Evolutionary conservation across 1,284 basidiomycete species (phyloP).

Genomic region (Chalciporus sp.): DNA sequence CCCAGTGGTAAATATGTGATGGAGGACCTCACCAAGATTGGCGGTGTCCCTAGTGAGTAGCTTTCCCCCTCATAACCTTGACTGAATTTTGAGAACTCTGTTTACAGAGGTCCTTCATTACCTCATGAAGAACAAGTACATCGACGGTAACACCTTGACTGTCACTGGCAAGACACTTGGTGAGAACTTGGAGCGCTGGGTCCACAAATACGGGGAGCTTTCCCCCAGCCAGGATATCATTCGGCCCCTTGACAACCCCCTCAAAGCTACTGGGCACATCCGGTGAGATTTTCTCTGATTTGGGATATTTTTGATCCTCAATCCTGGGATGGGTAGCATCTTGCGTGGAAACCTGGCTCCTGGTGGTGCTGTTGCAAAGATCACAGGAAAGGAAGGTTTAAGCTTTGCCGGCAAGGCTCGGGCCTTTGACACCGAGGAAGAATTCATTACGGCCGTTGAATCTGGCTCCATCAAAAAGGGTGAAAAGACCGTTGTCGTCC

Average conservation of each 20-base stretch:
- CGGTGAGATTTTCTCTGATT: conserved; percentile 50
- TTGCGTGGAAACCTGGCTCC: conserved; percentile 89
- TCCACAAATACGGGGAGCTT: conserved; percentile 76
- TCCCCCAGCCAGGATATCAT: conserved; percentile 77
- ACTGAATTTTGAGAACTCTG: conserved; percentile 8
- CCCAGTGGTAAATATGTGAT: conserved; percentile 90
- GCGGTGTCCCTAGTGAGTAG: conserved; percentile 81
- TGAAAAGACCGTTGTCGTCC: conserved; percentile 88
- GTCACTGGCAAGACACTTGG: conserved; percentile 87
- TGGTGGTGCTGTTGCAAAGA: conserved; percentile 91
- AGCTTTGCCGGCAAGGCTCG: conserved; percentile 83
- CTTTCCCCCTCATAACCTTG: not conserved
- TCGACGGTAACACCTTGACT: conserved; percentile 86
- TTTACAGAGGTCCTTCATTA: conserved; percentile 77
- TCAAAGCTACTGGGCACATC: conserved; percentile 87
- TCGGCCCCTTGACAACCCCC: conserved; percentile 81
- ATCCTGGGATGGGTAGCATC: conserved; percentile 49
- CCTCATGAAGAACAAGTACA: conserved; percentile 78
- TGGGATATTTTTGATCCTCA: conserved; percentile 3
- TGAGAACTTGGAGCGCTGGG: conserved; percentile 88
- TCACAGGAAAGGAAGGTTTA: conserved; percentile 92
- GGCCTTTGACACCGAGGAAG: conserved; percentile 83
- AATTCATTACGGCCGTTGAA: conserved; percentile 81
- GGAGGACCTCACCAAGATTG: conserved; percentile 89
- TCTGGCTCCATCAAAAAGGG: conserved; percentile 80